Base-by-base conservation (phyloP, 2,329 filamentous ascomycete species). In the Myriangium duriaei region DNA sequence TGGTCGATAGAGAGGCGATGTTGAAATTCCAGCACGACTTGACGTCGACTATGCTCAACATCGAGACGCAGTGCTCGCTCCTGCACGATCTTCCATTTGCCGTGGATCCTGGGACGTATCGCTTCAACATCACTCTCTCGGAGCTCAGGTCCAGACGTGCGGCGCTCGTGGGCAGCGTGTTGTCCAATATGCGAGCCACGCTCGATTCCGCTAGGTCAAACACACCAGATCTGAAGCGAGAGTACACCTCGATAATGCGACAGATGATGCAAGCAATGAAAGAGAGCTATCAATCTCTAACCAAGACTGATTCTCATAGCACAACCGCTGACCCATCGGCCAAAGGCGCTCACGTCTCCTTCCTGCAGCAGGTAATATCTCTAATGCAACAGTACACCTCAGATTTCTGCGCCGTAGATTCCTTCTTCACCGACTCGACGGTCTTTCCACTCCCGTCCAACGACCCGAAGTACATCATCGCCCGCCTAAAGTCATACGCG, bases 391-490 rank as follows among this genome's bases (percentile, higher is more conserved):
- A 79, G 47, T 68, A 78, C 45, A 69, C 69, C 1, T 60, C 64
- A 19, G 69, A 75, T 12, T 73, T 77, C 19, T 68, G 64, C 44
- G 60, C 64, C 0, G 61, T 78, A 11, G 65, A 76, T 39, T 52
- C 58, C 1, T 78, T 76, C 59, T 78, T 77, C 53, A 74, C 68
- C 2, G 68, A 77, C 45, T 72, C 73, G 2, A 57, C 62, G 2
- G 62, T 65, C 0, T 79, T 79, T 49, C 75, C 75, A 2, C 57
- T 78, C 4, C 75, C 75, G 4, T 62, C 64, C 2, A 61, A 57
- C 2, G 75, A 79, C 48, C 75, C 75, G 2, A 69, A 64, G 0
- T 79, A 79, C 49, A 72, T 79, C 15, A 68, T 76, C 4, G 74
- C 71, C 6, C 67, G 67, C 41, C 57, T 79, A 19, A 73, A 71